These are phyloP conservation scores for Pelargonium citronellum DNA, from an alignment of 441 rosid genomes.

Conservation along the genomic window DNA sequence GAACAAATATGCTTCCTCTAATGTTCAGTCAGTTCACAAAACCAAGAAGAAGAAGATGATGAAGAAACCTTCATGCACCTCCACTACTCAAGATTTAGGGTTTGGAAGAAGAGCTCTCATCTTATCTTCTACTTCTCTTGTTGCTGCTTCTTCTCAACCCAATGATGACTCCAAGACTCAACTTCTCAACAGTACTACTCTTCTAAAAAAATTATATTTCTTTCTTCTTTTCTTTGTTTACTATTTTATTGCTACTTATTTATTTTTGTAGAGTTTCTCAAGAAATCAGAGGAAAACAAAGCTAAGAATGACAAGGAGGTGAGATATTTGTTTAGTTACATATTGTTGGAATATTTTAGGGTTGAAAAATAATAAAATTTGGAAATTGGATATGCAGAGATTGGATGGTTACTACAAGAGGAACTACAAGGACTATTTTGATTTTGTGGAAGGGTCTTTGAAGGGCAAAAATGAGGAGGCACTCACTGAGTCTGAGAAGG, in stretches of 20 bases:
- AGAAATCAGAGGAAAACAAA: constrained; percentile 77
- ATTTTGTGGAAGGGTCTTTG: constrained; percentile 59
- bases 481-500: constrained; percentile 62
- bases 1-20: constrained; percentile 69
- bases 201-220: too few species aligned
- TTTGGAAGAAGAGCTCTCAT: constrained; percentile 47
- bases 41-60: constrained; percentile 27
- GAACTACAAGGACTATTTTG: constrained; percentile 84
- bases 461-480: constrained; percentile 44
- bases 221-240: not conserved
- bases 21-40: constrained; percentile 49
- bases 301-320: constrained; percentile 85
- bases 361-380: too few species aligned
- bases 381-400: constrained; percentile 37
- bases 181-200: constrained; percentile 54
- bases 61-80: constrained; percentile 17
- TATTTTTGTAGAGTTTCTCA: constrained; percentile 48
- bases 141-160: constrained; percentile 40
- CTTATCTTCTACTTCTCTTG: constrained; percentile 34
- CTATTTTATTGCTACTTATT: not conserved
- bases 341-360: not conserved
- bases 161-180: constrained; percentile 40
- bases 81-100: constrained; percentile 1
- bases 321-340: not conserved
- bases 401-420: constrained; percentile 77